Percentiles rank a stretch among this genome's conserved stretches.
These are phyloP conservation scores for Paramecium primaurelia DNA, from an alignment of 73 alveolate species.

Conservation along the genomic window DNA sequence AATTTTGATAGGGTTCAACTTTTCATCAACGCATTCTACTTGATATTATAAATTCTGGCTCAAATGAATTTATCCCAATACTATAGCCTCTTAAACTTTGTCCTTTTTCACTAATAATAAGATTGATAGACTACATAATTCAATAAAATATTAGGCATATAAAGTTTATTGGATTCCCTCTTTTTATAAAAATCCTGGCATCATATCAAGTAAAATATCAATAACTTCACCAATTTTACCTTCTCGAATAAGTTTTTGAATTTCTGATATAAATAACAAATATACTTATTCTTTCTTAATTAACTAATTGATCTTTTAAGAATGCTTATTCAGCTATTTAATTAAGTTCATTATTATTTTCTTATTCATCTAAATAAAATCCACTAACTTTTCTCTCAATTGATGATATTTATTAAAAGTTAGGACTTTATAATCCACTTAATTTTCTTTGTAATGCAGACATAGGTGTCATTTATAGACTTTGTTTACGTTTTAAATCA, in stretches of 20 bases:
- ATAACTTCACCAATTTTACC: not conserved
- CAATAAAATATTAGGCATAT: constrained; percentile 15
- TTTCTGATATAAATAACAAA: not conserved
- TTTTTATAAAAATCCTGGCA: not conserved
- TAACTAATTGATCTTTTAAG: not conserved
- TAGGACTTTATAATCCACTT: constrained; percentile 40
- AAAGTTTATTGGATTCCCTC: not conserved
- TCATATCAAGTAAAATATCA: not conserved
- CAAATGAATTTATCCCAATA: not conserved
- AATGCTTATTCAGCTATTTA: constrained; percentile 39
- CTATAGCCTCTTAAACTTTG: constrained; percentile 1
- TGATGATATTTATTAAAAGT: not conserved
- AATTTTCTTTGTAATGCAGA: constrained; percentile 23
- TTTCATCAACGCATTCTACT: not conserved
- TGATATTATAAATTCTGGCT: not conserved
- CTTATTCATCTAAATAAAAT: constrained; percentile 6
- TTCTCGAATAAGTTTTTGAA: not conserved
- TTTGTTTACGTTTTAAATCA: not conserved
- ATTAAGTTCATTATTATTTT: not conserved
- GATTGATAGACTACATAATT: not conserved
- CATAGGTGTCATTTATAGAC: constrained; percentile 21
- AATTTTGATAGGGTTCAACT: not conserved
- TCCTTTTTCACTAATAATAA: not conserved
- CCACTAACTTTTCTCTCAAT: constrained; percentile 28
- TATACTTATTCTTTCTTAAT: not conserved